Evolutionary conservation across 306 rosid genomes (phyloP), one percentile per base, ranked within the genome.

Genomic region (Phaseolus lunatus): DNA sequence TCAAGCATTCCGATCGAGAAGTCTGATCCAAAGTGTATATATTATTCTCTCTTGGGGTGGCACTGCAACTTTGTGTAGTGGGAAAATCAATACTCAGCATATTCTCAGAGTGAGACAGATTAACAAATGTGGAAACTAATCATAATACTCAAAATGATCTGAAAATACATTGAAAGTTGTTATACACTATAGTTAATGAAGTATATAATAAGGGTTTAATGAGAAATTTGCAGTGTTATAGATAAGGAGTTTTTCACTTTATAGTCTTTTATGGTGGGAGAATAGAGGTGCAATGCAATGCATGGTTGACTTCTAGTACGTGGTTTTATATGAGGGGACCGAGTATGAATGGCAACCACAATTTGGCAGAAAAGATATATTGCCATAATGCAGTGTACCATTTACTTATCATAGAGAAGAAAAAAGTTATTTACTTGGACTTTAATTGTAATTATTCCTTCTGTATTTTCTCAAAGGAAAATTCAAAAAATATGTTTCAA

Each of bases 271-370:
- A n/a, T n/a, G 26, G 19, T 57, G 64, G 2, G 18, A 58, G 18
- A 54, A 29, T 5, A 29, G 39, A 27, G 41, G 20, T 31, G 6
- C 23, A 64, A 35, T 19, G 70, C 16, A 19, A 19, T 18, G n/a
- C 70, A 19, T 64, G 49, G 49, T 64, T 37, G 69, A 63, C 22
- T 33, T 63, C 27, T 19, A 18, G 45, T 37, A 39, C 50, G n/a
- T 64, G 16, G 49, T 62, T 62, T 62, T 62, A 16, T 31, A 3
- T 33, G 47, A 33, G 69, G 69, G 69, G 69, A 62, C 68, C 15
- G 9, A 62, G 9, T n/a, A n/a, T 62, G 47, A 62, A 62, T 62
- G 68, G 24, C 7, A 33, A n/a, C 45, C 44, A 31, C 24, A 29
- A 9, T 62, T 62, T 62, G 3, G 45, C 47, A 62, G 67, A 61